phyloP scores from a whole-genome alignment of 2,329 filamentous ascomycete genomes.

The Emydomyces testavorans region DNA sequence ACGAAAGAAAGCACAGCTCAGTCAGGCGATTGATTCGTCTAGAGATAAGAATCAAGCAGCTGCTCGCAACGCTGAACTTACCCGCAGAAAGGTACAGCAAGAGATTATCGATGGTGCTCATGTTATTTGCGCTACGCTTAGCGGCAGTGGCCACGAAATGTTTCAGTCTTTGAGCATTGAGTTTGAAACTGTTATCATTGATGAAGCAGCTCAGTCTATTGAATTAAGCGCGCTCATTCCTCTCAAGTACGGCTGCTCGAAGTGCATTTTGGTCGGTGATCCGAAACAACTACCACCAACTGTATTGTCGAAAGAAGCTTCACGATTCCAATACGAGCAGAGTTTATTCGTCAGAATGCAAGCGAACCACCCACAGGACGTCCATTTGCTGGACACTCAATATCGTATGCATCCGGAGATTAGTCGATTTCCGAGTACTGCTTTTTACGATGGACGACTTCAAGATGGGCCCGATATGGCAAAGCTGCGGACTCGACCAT shows the following conservation, averaged over 20 bases:
- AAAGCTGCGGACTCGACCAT: constrained; percentile 60
- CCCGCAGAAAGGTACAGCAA: constrained; percentile 73
- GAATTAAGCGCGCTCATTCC: constrained; percentile 94
- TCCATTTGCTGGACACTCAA: constrained; percentile 92
- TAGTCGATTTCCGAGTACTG: constrained; percentile 73
- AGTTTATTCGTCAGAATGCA: constrained; percentile 98
- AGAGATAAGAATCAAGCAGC: constrained; percentile 76
- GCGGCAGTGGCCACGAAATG: constrained; percentile 93
- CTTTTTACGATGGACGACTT: constrained; percentile 84
- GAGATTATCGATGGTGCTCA: constrained; percentile 82
- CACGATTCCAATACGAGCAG: constrained; percentile 89
- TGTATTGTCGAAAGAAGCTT: constrained; percentile 85
- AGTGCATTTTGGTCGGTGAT: constrained; percentile 94
- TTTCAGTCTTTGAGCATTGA: constrained; percentile 89
- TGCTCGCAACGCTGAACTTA: constrained; percentile 74
- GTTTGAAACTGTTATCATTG: constrained; percentile 96
- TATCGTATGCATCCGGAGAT: constrained; percentile 99
- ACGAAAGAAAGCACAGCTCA: constrained; percentile 62
- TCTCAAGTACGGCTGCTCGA: constrained; percentile 91
- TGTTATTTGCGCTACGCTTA: constrained; percentile 88
- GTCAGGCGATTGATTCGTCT: constrained; percentile 71
- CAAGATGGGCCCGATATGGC: constrained; percentile 79
- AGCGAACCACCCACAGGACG: constrained; percentile 71
- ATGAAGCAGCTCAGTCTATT: constrained; percentile 96
- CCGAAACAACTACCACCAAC: constrained; percentile 95